Base-by-base conservation (phyloP, 2,329 filamentous ascomycete species). In the Phialophora expanda region DNA sequence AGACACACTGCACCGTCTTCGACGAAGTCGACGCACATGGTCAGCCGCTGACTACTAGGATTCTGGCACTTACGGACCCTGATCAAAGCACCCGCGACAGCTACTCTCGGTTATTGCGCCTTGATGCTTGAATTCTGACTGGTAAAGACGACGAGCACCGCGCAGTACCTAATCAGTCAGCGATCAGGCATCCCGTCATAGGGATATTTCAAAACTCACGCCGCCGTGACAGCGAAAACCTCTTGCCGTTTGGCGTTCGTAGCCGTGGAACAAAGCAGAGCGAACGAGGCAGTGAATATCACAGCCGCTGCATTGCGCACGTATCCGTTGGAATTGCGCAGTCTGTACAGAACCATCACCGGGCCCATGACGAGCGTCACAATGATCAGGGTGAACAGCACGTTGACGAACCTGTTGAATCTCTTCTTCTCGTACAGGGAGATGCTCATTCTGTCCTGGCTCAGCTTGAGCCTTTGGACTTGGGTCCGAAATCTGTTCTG, bases 221-320 rank as follows among this genome's bases (percentile, higher is more conserved):
- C 64, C 34, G 65, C 61, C 26, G 66, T 66, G 4, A 56, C 64
- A 2, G 56, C 57, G 17, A 66, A 64, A 17, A 68, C 53, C 32
- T 68, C 63, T 46, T 68, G 66, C 32, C 64, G 51, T 26, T 61
- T 66, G 1, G 66, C 66, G 20, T 44, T 53, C 6, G 66, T 66
- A 6, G 66, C 62, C 3, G 55, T 66, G 12, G 66, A 58, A n/a
- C 59, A 64, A 41, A 68, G 46, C 17, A 61, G 34, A 7, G 66
- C 66, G 26, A 66, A 66, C 12, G 32, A 22, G 8, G 56, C 28
- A 11, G 63, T 63, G 32, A 61, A 66, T 8, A 46, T 51, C 17
- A 64, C 20, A 14, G 57, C 63, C 22, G 56, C 38, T 32, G 26
- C 48, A 24, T 62, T 63, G 28, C 65, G 66, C 1, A 50, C 30